Conservation (phyloP, 441 rosid species). For the Euphorbia celastroides region DNA sequence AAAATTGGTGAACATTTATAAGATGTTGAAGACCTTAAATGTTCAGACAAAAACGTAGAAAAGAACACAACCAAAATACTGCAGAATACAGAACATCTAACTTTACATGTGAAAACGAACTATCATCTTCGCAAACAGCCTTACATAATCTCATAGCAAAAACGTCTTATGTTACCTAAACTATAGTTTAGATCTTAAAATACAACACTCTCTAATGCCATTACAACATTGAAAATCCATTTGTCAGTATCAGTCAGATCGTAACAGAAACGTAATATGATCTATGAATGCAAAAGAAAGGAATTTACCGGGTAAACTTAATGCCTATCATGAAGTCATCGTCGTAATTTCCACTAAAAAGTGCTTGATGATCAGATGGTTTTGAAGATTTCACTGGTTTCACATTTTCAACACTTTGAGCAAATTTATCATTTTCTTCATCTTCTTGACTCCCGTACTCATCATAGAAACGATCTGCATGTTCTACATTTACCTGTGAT, state of each 20-base stretch:
- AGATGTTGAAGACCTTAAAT: neutral
- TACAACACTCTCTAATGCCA: neutral
- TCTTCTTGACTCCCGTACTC: conserved; percentile 73
- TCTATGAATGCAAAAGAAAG: neutral
- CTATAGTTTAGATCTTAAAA: neutral
- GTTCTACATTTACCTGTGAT: conserved; percentile 74
- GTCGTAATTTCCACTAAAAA: conserved; percentile 65
- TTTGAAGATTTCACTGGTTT: conserved; percentile 50
- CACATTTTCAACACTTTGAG: conserved; percentile 24
- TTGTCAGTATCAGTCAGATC: neutral
- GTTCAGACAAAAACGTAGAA: neutral
- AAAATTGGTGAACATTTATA: neutral
- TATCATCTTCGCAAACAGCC: neutral
- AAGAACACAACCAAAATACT: neutral
- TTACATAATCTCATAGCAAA: neutral
- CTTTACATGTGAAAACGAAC: neutral
- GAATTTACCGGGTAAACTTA: conserved; percentile 76
- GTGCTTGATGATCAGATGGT: conserved; percentile 78
- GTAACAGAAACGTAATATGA: neutral
- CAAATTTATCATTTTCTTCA: conserved; percentile 28
- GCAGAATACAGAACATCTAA: neutral
- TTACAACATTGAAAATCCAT: neutral
- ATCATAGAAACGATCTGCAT: conserved; percentile 61
- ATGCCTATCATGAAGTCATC: conserved; percentile 87
- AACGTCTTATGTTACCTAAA: neutral